Evolutionary conservation across 306 rosid species (phyloP).

Genomic region (Parietaria judaica): DNA sequence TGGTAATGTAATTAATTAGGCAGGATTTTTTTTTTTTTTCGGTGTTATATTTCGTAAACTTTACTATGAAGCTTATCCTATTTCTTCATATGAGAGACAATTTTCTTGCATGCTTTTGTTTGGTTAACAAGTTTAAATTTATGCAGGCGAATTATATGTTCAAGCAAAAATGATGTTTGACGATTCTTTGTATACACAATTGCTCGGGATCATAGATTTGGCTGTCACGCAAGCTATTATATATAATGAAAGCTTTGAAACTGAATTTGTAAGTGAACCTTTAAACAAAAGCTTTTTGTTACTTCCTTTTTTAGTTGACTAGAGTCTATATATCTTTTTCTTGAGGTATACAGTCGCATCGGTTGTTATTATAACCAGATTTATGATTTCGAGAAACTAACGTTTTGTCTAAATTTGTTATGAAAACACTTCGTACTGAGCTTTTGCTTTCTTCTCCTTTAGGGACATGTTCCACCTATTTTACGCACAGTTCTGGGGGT

Average conservation of each 20-base stretch:
- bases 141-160: conserved; percentile 76
- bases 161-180: conserved; percentile 81
- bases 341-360: conserved; percentile 10
- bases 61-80: neutral
- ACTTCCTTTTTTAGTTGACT: neutral
- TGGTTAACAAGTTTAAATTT: conserved; percentile 16
- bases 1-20: conserved; percentile 52
- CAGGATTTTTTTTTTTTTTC: conserved; percentile 1
- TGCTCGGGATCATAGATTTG: conserved; percentile 55
- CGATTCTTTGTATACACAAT: conserved; percentile 53
- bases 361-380: conserved; percentile 1
- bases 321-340: neutral
- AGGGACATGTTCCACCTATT: conserved; percentile 88
- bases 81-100: neutral
- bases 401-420: neutral
- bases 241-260: conserved; percentile 57
- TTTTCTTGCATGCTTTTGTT: conserved; percentile 6
- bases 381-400: neutral
- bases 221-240: conserved; percentile 64
- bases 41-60: neutral
- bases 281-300: neutral
- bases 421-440: conserved; percentile 9
- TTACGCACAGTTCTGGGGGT: conserved; percentile 75
- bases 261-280: conserved; percentile 70
- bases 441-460: conserved; percentile 15